A percentile compares a stretch with the other conserved stretches of the same genome.
Conservation (phyloP, 1,139 yeast genomes). For the Candida mesenterica region DNA sequence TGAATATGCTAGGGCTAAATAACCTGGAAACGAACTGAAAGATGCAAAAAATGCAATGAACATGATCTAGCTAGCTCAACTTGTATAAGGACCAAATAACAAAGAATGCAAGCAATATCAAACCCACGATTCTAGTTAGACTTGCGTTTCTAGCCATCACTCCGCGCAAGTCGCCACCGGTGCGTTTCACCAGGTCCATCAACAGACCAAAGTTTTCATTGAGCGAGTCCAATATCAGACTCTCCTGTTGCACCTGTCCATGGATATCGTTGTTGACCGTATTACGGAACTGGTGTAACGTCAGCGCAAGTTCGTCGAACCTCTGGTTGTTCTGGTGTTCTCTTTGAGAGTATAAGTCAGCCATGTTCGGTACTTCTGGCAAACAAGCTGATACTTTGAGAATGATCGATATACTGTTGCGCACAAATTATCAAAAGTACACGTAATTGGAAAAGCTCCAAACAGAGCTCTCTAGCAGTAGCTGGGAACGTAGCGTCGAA, state of each 20-base stretch:
- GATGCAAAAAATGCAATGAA: constrained; percentile 1
- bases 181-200: constrained; percentile 57
- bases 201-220: constrained; percentile 61
- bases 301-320: constrained; percentile 46
- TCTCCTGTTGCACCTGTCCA: constrained; percentile 42
- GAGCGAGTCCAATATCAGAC: constrained; percentile 49
- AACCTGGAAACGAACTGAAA: neutral
- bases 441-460: no score
- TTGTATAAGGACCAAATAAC: constrained; percentile 66
- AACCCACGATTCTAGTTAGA: constrained; percentile 38
- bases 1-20: no score
- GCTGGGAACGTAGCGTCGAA: no score
- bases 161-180: constrained; percentile 63
- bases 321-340: constrained; percentile 46
- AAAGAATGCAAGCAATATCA: constrained; percentile 59
- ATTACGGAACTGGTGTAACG: constrained; percentile 43
- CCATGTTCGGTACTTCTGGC: constrained; percentile 21
- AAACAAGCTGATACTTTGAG: no score
- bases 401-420: no score
- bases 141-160: constrained; percentile 48
- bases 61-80: constrained; percentile 20
- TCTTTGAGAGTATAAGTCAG: constrained; percentile 42
- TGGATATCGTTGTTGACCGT: constrained; percentile 47
- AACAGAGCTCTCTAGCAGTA: no score
- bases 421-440: no score